Evolutionary conservation across 1,139 yeast genomes (phyloP).

Genomic region (Yamadazyma triangularis): DNA sequence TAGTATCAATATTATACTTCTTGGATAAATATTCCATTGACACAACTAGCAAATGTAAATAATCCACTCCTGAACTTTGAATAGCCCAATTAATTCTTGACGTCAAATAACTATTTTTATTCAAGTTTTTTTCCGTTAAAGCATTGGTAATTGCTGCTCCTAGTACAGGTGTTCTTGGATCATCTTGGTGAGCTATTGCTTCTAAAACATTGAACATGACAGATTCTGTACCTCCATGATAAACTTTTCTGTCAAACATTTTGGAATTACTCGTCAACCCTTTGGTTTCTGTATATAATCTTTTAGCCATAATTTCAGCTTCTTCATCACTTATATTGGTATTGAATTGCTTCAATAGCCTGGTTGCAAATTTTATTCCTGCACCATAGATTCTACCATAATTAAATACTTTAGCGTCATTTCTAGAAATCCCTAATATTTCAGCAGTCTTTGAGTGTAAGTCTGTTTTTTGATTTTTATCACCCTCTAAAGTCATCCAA

Average conservation of each 20-base stretch:
- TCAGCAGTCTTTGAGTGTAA: slow-evolving; percentile 91
- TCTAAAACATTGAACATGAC: slow-evolving; percentile 87
- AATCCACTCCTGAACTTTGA: slow-evolving; percentile 97
- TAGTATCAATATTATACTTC: slow-evolving; percentile 65
- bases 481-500: slow-evolving; percentile 99
- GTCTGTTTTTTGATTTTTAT: slow-evolving; percentile 86
- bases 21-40: slow-evolving; percentile 82
- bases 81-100: slow-evolving; percentile 97
- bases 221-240: slow-evolving; percentile 95
- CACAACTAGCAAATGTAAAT: slow-evolving; percentile 75
- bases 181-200: slow-evolving; percentile 76
- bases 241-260: slow-evolving; percentile 33
- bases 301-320: slow-evolving; percentile 64
- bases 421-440: slow-evolving; percentile 82
- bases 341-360: slow-evolving; percentile 77
- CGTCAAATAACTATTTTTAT: slow-evolving; percentile 67
- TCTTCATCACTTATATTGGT: slow-evolving; percentile 62
- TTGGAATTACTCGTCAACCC: slow-evolving; percentile 44
- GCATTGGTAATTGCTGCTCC: slow-evolving; percentile 95
- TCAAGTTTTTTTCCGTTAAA: slow-evolving; percentile 60
- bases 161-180: slow-evolving; percentile 84
- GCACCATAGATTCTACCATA: slow-evolving; percentile 98
- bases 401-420: slow-evolving; percentile 92
- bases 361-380: slow-evolving; percentile 84
- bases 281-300: slow-evolving; percentile 76